These are phyloP conservation scores for Camellia oleifera DNA, from an alignment of 179 eudicot species.

Conservation along the genomic window DNA sequence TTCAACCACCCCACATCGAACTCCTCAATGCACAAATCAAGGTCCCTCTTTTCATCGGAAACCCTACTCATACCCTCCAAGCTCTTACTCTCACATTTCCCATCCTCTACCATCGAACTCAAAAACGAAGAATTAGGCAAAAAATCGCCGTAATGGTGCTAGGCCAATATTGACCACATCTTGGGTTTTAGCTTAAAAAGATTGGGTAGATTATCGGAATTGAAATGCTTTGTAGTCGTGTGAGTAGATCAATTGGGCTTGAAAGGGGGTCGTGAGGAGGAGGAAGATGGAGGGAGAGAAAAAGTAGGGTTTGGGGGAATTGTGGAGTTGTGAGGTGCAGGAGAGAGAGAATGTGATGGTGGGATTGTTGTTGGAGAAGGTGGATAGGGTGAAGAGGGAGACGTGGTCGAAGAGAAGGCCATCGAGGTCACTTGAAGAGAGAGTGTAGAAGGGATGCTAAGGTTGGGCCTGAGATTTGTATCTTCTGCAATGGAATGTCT, in stretches of 20 bases:
- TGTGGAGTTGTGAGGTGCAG: background rate
- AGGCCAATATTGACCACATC: conserved; percentile 72
- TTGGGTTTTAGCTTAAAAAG: conserved; percentile 44
- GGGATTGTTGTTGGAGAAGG: too few species aligned
- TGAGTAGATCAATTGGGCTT: conserved; percentile 47
- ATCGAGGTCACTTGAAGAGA: too few species aligned
- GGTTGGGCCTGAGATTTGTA: too few species aligned
- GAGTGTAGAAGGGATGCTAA: too few species aligned
- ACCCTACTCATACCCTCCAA: too few species aligned
- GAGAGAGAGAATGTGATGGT: conserved; percentile 17
- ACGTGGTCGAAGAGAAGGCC: too few species aligned
- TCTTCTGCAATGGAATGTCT: too few species aligned
- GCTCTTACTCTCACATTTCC: background rate
- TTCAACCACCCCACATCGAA: too few species aligned
- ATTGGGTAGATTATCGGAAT: conserved; percentile 21
- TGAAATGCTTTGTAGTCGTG: conserved; percentile 63
- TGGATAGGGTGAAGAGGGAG: too few species aligned
- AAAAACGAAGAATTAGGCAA: conserved; percentile 44
- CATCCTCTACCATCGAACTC: conserved; percentile 46
- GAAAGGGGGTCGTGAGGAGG: conserved; percentile 12
- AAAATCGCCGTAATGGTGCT: conserved; percentile 51
- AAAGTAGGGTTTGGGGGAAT: conserved; percentile 10
- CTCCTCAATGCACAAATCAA: too few species aligned
- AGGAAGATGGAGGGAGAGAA: conserved; percentile 16
- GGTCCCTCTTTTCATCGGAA: too few species aligned